A percentile compares a stretch with the other conserved stretches of the same genome.
These are phyloP conservation scores for Pelargonium australe DNA, from an alignment of 441 rosid species.

Conservation along the genomic window DNA sequence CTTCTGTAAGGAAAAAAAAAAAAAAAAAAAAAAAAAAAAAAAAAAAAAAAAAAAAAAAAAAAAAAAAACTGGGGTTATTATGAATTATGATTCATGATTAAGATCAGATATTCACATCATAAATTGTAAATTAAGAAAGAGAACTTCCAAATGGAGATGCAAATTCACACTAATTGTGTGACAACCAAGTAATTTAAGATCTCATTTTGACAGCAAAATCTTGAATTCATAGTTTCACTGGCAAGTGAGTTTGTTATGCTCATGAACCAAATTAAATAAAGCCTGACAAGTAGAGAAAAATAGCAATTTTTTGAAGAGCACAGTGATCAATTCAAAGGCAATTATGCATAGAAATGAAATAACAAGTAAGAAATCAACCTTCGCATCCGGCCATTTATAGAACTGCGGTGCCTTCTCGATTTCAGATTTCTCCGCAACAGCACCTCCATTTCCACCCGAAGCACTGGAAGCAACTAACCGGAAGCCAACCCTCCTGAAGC, in stretches of 20 bases:
- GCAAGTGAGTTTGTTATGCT: background rate
- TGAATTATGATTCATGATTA: background rate
- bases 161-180: background rate
- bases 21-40: background rate
- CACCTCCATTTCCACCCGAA: conserved; percentile 30
- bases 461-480: conserved; percentile 32
- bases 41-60: background rate
- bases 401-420: conserved; percentile 30
- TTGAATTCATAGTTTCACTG: background rate
- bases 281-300: background rate
- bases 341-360: background rate
- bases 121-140: background rate
- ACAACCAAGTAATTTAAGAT: background rate
- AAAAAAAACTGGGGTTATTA: background rate
- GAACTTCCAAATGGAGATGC: background rate
- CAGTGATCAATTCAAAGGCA: background rate
- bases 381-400: conserved; percentile 61
- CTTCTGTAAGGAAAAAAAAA: conserved; percentile 36
- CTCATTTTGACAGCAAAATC: background rate
- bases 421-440: conserved; percentile 29
- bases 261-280: background rate
- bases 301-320: background rate
- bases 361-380: conserved; percentile 28
- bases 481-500: conserved; percentile 16
- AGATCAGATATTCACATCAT: background rate